Evolutionary conservation across 768 basidiomycete species (phyloP), one percentile per base, ranked within the genome.

Genomic region (Russula dissimulans): DNA sequence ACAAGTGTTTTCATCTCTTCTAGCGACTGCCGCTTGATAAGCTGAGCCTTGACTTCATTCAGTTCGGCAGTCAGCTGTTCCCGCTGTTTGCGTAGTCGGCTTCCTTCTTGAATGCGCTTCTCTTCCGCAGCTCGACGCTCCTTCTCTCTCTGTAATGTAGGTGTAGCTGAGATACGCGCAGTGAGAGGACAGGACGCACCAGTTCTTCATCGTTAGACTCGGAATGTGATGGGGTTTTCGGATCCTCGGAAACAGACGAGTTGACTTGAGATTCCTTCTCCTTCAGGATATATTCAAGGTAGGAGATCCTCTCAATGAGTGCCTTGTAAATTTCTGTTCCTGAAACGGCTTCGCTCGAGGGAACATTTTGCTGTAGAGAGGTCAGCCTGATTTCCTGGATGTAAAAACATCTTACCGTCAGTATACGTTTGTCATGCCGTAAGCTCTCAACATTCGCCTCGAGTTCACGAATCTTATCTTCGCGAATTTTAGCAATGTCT

Each of bases 401-500:
- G 22, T 15, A 18, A 48, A 45, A 43, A 34, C 45, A 41, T 57
- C 52, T 38, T 47, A 51, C 61, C 43, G 50, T 62, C 45, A 66
- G 42, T n/a, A 42, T 44, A 44, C 44, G 59, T 14, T 71, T 48
- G 56, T 71, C 67, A 38, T 69, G 56, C 49, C 61, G 66, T 11
- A 75, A 52, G 22, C 17, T 48, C 17, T 62, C 43, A 45, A 55
- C 59, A 39, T 60, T 49, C 4, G 29, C 46, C 41, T 67, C 55
- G 36, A 71, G 46, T 44, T 69, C 66, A 36, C 68, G 59, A 3
- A 73, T 65, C 52, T 70, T 70, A 31, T 63, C 62, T 61, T 66
- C 66, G 11, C 64, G 56, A 48, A 71, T 57, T 49, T 75, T 73
- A 31, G 82, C 71, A 15, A 78, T 66, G 52, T 80, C 78, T 60